Evolutionary conservation across 805 yeast species (phyloP).

Genomic region (Gaillardinia entomophila): DNA sequence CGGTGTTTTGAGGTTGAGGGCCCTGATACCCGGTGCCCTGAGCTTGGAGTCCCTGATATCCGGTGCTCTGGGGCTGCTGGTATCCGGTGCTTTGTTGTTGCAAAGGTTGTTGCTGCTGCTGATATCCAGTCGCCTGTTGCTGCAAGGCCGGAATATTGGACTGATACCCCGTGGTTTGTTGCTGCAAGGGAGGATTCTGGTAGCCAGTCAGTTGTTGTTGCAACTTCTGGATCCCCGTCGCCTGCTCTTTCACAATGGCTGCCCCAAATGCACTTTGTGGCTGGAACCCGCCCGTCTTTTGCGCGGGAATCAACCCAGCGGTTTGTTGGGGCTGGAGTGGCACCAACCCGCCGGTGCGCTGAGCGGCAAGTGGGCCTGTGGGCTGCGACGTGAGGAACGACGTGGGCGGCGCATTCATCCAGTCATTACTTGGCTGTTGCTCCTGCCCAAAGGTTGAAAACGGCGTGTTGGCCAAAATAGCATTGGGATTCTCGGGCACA

Average conservation of each 20-base stretch:
- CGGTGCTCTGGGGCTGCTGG: slow-evolving; percentile 35
- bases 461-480: slow-evolving; percentile 40
- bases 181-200: slow-evolving; percentile 13
- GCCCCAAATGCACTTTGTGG: slow-evolving; percentile 10
- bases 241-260: too few relatives aligned
- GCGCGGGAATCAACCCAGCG: slow-evolving; percentile 53
- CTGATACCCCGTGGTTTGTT: slow-evolving; percentile 34
- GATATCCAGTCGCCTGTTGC: slow-evolving; percentile 5
- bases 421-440: slow-evolving; percentile 25
- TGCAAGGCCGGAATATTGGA: neutral
- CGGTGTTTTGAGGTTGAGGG: slow-evolving; percentile 38
- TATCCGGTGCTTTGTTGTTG: slow-evolving; percentile 8
- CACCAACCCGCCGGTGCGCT: slow-evolving; percentile 20
- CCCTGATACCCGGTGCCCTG: slow-evolving; percentile 37
- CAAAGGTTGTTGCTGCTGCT: slow-evolving; percentile 11
- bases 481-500: slow-evolving; percentile 53
- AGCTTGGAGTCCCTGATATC: slow-evolving; percentile 19
- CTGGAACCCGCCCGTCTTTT: slow-evolving; percentile 23
- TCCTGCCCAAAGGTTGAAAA: slow-evolving; percentile 31
- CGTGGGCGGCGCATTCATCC: slow-evolving; percentile 15
- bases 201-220: slow-evolving; percentile 21
- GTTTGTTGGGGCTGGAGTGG: slow-evolving; percentile 64
- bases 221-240: too few relatives aligned
- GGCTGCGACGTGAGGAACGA: slow-evolving; percentile 14
- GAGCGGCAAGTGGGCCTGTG: slow-evolving; percentile 19